A percentile compares a stretch with the other conserved stretches of the same genome.
These are phyloP conservation scores for Dissoconium aciculare DNA, from an alignment of 2,329 filamentous ascomycete genomes.

Conservation along the genomic window DNA sequence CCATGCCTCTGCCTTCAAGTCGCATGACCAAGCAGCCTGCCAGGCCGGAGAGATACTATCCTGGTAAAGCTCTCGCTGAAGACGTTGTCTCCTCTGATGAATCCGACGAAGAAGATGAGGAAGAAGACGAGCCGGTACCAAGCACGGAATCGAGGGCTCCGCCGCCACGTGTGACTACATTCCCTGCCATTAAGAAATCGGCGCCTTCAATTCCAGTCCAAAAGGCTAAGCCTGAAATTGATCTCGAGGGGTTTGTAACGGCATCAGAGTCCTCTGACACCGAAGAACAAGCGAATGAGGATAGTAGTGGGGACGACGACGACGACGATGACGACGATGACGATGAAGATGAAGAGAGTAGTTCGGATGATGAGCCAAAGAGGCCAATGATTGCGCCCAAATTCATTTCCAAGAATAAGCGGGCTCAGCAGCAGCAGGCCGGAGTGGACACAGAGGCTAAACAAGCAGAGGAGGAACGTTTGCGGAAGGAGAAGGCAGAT, in stretches of 20 bases:
- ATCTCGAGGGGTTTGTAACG: slow-evolving; percentile 44
- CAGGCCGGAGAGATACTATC: slow-evolving; percentile 65
- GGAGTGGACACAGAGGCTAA: slow-evolving; percentile 28
- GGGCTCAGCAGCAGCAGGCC: slow-evolving; percentile 25
- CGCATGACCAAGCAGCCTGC: slow-evolving; percentile 88
- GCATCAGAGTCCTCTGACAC: slow-evolving; percentile 32
- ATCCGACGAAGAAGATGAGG: slow-evolving; percentile 37
- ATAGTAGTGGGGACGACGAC: slow-evolving; percentile 24
- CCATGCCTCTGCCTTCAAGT: slow-evolving; percentile 48
- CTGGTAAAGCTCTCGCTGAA: slow-evolving; percentile 57
- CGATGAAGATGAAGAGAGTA: slow-evolving; percentile 39
- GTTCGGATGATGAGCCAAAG: slow-evolving; percentile 43
- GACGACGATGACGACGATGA: slow-evolving; percentile 33
- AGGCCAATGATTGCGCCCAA: slow-evolving; percentile 48
- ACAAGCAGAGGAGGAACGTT: slow-evolving; percentile 37
- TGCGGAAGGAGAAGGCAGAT: slow-evolving; percentile 57
- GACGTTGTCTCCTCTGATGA: slow-evolving; percentile 28
- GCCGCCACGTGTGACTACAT: slow-evolving; percentile 32
- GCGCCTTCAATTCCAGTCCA: slow-evolving; percentile 16
- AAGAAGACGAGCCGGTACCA: slow-evolving; percentile 32
- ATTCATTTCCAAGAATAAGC: slow-evolving; percentile 50
- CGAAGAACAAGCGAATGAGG: slow-evolving; percentile 22
- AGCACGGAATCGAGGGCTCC: slow-evolving; percentile 26
- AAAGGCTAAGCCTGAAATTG: slow-evolving; percentile 20
- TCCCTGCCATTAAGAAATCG: slow-evolving; percentile 27